phyloP scores from a whole-genome alignment of 2,329 filamentous ascomycete species.

The Tolypocladium pustulatum region DNA sequence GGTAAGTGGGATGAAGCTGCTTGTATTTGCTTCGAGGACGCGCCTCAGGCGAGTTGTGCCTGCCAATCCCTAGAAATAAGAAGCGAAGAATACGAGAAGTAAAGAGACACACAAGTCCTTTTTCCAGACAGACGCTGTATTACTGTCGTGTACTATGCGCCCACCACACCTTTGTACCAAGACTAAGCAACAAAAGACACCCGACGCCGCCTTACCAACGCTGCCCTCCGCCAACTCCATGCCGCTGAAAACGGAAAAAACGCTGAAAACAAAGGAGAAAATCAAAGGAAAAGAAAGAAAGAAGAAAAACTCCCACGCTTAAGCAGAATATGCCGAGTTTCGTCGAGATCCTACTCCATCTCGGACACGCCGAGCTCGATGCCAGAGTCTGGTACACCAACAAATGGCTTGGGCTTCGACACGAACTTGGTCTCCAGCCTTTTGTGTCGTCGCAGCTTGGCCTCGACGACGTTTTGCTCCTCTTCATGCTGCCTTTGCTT shows the following conservation, averaged over 20 bases:
- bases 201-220: not conserved
- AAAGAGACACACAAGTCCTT: not conserved
- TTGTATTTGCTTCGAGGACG: not conserved
- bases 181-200: not conserved
- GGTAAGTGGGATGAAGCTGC: not conserved
- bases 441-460: not conserved
- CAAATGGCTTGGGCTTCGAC: not conserved
- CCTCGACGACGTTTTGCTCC: not conserved
- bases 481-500: not conserved
- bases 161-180: not conserved
- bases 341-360: not conserved
- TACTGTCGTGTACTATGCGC: not conserved
- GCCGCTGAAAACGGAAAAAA: not conserved
- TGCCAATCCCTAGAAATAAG: too few relatives aligned
- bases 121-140: not conserved
- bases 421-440: not conserved
- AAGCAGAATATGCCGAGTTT: not conserved
- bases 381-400: not conserved
- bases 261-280: too few relatives aligned
- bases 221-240: not conserved
- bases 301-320: too few relatives aligned
- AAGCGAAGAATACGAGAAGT: not conserved
- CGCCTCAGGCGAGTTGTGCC: not conserved
- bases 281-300: too few relatives aligned
- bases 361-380: not conserved